Conservation (phyloP, 345 rosid genomes). For the Populus euphratica region DNA sequence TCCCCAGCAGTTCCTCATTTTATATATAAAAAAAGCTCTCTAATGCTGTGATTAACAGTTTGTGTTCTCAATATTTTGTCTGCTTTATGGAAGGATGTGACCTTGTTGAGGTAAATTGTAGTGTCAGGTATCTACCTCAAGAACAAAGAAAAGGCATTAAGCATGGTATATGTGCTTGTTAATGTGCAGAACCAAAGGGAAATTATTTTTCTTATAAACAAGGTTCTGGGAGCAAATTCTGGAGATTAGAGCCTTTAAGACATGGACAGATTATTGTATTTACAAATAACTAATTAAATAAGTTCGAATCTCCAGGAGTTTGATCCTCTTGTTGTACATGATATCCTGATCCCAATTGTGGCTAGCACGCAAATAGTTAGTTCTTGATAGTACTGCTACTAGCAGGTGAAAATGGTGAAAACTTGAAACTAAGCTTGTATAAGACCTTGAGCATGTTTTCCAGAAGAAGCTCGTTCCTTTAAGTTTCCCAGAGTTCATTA, state of each 20-base stretch:
- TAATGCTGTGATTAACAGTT: too few relatives aligned
- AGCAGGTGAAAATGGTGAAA: not conserved
- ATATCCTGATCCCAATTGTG: not conserved
- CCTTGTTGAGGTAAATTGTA: not conserved
- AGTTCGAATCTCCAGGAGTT: not conserved
- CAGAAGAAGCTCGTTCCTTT: not conserved
- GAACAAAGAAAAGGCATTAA: not conserved
- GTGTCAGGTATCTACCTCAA: not conserved
- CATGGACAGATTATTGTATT: not conserved
- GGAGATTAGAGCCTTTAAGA: not conserved
- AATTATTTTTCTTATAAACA: not conserved
- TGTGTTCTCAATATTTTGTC: not conserved
- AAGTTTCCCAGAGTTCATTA: not conserved
- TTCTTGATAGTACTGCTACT: not conserved
- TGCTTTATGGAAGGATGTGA: not conserved
- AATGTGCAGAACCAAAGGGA: not conserved
- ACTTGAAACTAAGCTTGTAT: not conserved
- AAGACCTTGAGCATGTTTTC: not conserved
- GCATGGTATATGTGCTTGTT: not conserved
- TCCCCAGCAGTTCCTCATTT: too few relatives aligned
- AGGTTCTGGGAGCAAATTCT: not conserved
- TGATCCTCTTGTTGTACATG: not conserved
- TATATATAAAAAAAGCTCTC: too few relatives aligned
- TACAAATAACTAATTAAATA: not conserved
- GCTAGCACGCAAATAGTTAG: not conserved